Evolutionary conservation across 495 filamentous ascomycete species (phyloP).

Genomic region (Neurospora discreta): DNA sequence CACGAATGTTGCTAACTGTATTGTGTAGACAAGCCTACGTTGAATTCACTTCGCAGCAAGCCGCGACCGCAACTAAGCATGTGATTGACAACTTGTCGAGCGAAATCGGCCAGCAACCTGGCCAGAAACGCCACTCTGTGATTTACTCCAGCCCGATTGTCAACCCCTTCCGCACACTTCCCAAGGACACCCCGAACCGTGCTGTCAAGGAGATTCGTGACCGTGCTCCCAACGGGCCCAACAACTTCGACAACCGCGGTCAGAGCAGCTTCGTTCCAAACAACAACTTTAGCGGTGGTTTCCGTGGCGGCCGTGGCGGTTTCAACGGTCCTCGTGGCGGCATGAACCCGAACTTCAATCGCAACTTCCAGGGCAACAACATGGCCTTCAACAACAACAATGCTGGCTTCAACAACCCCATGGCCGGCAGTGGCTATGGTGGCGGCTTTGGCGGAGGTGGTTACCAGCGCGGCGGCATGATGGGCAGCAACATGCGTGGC

Average conservation of each 20-base stretch:
- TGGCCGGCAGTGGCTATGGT: slow-evolving; percentile 42
- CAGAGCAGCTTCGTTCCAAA: slow-evolving; percentile 28
- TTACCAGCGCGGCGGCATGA: slow-evolving; percentile 51
- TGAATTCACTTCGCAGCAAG: slow-evolving; percentile 74
- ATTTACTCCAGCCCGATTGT: slow-evolving; percentile 63
- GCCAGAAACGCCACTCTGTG: slow-evolving; percentile 61
- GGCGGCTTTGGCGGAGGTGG: slow-evolving; percentile 46
- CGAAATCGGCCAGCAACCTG: slow-evolving; percentile 17
- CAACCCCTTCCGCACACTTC: slow-evolving; percentile 86
- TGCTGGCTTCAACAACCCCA: slow-evolving; percentile 23
- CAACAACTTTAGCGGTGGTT: slow-evolving; percentile 29
- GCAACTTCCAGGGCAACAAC: slow-evolving; percentile 18
- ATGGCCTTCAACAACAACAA: slow-evolving; percentile 23
- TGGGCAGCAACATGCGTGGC: slow-evolving; percentile 58
- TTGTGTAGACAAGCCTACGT: slow-evolving; percentile 72
- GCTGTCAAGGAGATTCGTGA: slow-evolving; percentile 49
- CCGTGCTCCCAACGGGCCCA: slow-evolving; percentile 33
- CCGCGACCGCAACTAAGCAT: slow-evolving; percentile 75
- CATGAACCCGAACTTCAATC: slow-evolving; percentile 35
- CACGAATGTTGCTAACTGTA: slow-evolving; percentile 6
- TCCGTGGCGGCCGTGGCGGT: slow-evolving; percentile 26
- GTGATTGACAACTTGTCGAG: slow-evolving; percentile 55
- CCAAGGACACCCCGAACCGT: slow-evolving; percentile 78
- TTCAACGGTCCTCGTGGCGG: slow-evolving; percentile 24
- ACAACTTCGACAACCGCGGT: slow-evolving; percentile 24